Conservation (phyloP, 139 green algal genomes). For the Coelastrella sp. region DNA sequence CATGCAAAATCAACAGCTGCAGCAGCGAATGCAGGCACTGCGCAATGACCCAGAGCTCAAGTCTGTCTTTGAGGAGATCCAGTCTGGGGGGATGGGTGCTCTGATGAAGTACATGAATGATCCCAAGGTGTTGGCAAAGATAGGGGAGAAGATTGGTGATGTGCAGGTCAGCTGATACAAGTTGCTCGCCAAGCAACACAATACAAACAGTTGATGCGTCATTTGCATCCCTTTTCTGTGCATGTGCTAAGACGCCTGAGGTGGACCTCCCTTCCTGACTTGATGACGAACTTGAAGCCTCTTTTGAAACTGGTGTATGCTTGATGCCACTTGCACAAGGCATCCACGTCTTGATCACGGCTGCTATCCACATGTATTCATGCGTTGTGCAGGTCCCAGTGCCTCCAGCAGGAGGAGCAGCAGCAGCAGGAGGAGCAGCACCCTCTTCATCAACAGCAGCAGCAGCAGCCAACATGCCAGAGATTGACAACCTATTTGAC, state of each 20-base stretch:
- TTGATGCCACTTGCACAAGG: too few species aligned
- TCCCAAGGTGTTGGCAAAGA: constrained; percentile 62
- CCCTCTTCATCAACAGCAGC: constrained; percentile 3
- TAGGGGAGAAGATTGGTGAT: constrained; percentile 1
- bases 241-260: too few species aligned
- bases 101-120: constrained; percentile 78
- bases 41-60: constrained; percentile 80
- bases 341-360: too few species aligned
- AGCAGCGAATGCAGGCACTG: constrained; percentile 56
- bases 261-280: too few species aligned
- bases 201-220: background rate
- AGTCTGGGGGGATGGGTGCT: constrained; percentile 78
- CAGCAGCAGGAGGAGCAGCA: constrained; percentile 19
- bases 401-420: constrained; percentile 8
- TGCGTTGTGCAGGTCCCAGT: background rate
- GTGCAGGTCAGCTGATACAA: background rate
- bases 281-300: too few species aligned
- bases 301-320: too few species aligned
- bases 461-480: constrained; percentile 39
- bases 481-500: constrained; percentile 85
- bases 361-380: too few species aligned
- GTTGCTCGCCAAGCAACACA: background rate
- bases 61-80: constrained; percentile 82
- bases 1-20: constrained; percentile 61
- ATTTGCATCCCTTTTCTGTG: too few species aligned